A percentile compares a stretch with the other conserved stretches of the same genome.
Evolutionary conservation across 2,329 filamentous ascomycete genomes (phyloP).

Genomic region (Xylariales sp.): DNA sequence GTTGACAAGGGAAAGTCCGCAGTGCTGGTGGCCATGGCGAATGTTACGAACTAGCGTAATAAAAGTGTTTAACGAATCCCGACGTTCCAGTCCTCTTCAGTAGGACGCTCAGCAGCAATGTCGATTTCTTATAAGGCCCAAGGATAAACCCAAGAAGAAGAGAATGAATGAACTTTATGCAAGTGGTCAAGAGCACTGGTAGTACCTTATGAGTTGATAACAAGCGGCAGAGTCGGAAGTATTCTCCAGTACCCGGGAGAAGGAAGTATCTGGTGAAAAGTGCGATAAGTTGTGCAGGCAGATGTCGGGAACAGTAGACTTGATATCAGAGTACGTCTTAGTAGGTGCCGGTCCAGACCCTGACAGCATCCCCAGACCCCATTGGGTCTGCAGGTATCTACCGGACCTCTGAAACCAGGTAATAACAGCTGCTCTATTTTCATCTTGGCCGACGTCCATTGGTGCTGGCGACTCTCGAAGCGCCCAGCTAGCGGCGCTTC

Average conservation of each 20-base stretch:
- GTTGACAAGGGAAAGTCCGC: slow-evolving; percentile 34
- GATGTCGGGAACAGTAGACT: slow-evolving; percentile 31
- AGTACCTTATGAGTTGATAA: slow-evolving; percentile 25
- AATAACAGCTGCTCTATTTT: slow-evolving; percentile 42
- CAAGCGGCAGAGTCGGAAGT: slow-evolving; percentile 22
- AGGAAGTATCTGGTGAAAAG: slow-evolving; percentile 33
- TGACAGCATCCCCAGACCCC: slow-evolving; percentile 16
- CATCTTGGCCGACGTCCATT: slow-evolving; percentile 40
- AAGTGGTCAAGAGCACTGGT: slow-evolving; percentile 16
- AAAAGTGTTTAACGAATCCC: background rate
- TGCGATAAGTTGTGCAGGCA: slow-evolving; percentile 46
- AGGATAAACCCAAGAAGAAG: slow-evolving; percentile 10
- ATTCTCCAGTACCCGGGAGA: slow-evolving; percentile 29
- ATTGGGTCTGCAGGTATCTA: slow-evolving; percentile 41
- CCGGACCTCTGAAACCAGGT: slow-evolving; percentile 38
- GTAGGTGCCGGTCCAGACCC: slow-evolving; percentile 36
- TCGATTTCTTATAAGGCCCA: slow-evolving; percentile 10
- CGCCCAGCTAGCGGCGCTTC: slow-evolving; percentile 42
- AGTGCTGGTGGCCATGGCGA: slow-evolving; percentile 32
- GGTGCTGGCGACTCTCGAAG: slow-evolving; percentile 40
- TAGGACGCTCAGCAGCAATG: slow-evolving; percentile 8
- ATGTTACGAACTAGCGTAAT: slow-evolving; percentile 26
- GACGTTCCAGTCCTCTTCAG: background rate
- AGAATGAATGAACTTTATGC: slow-evolving; percentile 6
- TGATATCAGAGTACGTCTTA: slow-evolving; percentile 39